Base-by-base conservation (phyloP, 192 early-diverging fungal species). In the Geranomyces michiganensis region DNA sequence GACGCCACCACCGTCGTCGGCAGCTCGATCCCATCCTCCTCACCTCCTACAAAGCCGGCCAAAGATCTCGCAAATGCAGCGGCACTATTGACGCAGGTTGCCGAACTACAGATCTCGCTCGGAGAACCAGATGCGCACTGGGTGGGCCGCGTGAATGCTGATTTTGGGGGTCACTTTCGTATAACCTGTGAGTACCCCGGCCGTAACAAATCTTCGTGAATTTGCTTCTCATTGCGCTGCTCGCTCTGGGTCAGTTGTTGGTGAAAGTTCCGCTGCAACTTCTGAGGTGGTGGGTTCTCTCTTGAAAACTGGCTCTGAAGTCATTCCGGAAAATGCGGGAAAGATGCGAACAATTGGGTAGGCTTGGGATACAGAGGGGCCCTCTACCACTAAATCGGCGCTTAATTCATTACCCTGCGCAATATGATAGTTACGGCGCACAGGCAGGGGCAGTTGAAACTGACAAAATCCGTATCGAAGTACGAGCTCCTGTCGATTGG, bases 281-380 rank as follows among this genome's bases (percentile, higher is more conserved):
- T 58, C 66, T 26, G 59, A 63, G 4, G 45, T 80, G 21, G 65
- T 80, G 36, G 67, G 73, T 56, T 67, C 75, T 13, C 67, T 80
- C n/a, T 46, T 76, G 24, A 65, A 79, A 63, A 68, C 36, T 41
- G 36, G 36, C 36, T 3, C 36, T 3, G 36, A 10, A 41, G 36
- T 10, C 36, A 41, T 41, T 41, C 36, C 41, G 19, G 14, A 13
- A 26, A 66, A 9, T 14, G 62, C 13, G 15, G 41, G 33, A 22
- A 27, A 33, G 29, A 63, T 33, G 21, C 0, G 30, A 56, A 29
- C 30, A 29, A 6, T 41, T 53, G 0, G 55, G 67, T 24, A 41
- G 45, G 36, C 36, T 41, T 7, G 36, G 36, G n/a, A n/a, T n/a
- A 41, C 36, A 32, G 56, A 51, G n/a, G 43, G n/a, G 1, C 60